Base-by-base conservation (phyloP, 441 rosid species). In the Syzygium syzygioides region DNA sequence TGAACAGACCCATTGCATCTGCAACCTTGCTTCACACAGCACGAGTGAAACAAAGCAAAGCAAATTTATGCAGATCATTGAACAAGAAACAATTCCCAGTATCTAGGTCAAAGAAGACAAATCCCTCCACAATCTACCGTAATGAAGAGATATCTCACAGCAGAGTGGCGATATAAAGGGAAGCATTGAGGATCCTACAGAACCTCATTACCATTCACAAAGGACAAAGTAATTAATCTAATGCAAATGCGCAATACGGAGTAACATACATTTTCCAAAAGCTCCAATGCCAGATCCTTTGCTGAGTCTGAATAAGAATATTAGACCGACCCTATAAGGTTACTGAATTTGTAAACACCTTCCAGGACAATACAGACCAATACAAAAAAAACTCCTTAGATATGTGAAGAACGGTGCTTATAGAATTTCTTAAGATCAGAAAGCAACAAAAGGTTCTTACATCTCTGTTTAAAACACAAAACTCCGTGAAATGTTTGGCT, bases 301-400 rank as follows among this genome's bases (percentile, higher is more conserved):
- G 97, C 97, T 19, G 96, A 90, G 53, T 97, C 98, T 37, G 97
- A 97, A 30, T 95, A 99, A n/a, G 99, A 93, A 90, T 98, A 98
- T 93, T 94, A 94, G 41, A 98, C 95, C 15, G 99, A 96, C 26
- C 99, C 99, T 91, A 98, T 95, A 95, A 98, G 92, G 91, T 96
- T 98, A 93, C 94, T 96, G 92, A 95, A 95, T 88, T 96, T 96
- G 92, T 98, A 99, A 87, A 95, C 98, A 41, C 99, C 99, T 95
- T 98, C 99, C 88, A 98, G 93, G 87, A 98, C 99, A 91, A 98
- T 94, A 34, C 99, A 98, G 53, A 98, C 99, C 99, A 97, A 88
- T 64, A 90, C n/a, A n/a, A n/a, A 87, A 92, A 90, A 66, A 87
- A 92, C 91, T 88, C 80, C 59, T 86, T 76, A 90, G 87, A 5